Evolutionary conservation across 495 filamentous ascomycete genomes (phyloP), one percentile per base, ranked within the genome.

Genomic region (Daldinia grandis): DNA sequence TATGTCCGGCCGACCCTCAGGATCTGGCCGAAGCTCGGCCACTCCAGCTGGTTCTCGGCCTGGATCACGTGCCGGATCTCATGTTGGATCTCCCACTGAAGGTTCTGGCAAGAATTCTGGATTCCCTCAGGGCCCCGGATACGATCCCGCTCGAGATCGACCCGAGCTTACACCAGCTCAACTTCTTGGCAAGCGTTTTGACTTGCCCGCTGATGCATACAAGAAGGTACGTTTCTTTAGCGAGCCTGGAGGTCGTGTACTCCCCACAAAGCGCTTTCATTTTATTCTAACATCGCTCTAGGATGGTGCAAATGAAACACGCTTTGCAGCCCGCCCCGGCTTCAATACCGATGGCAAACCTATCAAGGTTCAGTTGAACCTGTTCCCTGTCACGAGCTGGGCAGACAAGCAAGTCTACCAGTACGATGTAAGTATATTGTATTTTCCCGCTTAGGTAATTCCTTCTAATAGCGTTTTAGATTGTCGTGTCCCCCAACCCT

Each of bases 391-490:
- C n/a, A 69, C 59, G 2, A 72, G 12, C 1, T 79, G 62, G 86
- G 15, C 87, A 0, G 85, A 72, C 19, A 81, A 77, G 5, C 80
- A 82, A 0, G 83, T 97, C 50, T 89, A 87, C 62, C 94, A 97
- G 79, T 98, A 93, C 67, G 94, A 97, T 81, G 93, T 97, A 81
- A 86, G 92, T 87, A 19, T 31, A 51, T 71, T 24, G 21, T 14
- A 1, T 28, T 35, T 51, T 14, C 0, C 24, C 25, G 21, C 55
- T 38, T 33, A 15, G 8, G 4, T 21, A 25, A 1, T 21, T 21
- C 3, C 15, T 7, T 38, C 64, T 68, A 62, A 57, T 58, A 59
- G 7, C 21, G n/a, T 37, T 55, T 15, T 71, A 93, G 90, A 81
- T 93, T 25, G 74, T 79, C n/a, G 82, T 94, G 61, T 85, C 86